Evolutionary conservation across 163 green algal species (phyloP), one percentile per base, ranked within the genome.

Genomic region (Chlorella variabilis): DNA sequence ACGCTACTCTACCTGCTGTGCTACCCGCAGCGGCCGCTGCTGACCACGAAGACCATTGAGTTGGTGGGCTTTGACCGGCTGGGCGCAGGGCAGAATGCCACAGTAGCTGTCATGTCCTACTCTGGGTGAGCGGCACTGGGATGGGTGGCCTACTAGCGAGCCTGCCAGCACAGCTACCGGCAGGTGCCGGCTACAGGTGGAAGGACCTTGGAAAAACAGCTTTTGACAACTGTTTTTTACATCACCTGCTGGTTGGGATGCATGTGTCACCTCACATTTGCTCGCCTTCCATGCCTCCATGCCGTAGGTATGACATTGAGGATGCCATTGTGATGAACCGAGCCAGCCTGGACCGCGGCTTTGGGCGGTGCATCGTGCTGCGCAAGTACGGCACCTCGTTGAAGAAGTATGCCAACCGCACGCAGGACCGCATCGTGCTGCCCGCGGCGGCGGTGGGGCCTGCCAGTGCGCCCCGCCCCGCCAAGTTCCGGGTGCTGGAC

Each of bases 311-410:
- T 83, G 96, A 99, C 77, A 99, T 99, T 82, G 97, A 99, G 90
- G 97, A 99, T 85, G 96, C 97, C 63, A 98, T 99, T 71, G 94
- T 99, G 51, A 98, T 99, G 96, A 99, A 99, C 92, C 93, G 95
- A 54, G 89, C 92, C 61, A 95, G 86, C 20, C 85, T 99, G 73
- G 97, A 99, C 87, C 92, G 97, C 41, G 97, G 96, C 42, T 99
- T 99, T 86, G 96, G 97, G 23, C 92, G 97, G 71, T 99, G 97
- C 92, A 95, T 98, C 49, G 96, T 99, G 63, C 80, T 98, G 65
- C 85, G 91, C 65, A 98, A 96, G 91, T 92, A 92, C 75, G 86
- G 84, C 45, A 83, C 88, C 18, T 87, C 81, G 8, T 84, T 96
- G 33, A 93, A 92, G 65, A 98, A 96, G 82, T 98, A 99, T 86